Evolutionary conservation across 2,329 filamentous ascomycete species (phyloP).

Genomic region (Aureobasidium melanogenum): DNA sequence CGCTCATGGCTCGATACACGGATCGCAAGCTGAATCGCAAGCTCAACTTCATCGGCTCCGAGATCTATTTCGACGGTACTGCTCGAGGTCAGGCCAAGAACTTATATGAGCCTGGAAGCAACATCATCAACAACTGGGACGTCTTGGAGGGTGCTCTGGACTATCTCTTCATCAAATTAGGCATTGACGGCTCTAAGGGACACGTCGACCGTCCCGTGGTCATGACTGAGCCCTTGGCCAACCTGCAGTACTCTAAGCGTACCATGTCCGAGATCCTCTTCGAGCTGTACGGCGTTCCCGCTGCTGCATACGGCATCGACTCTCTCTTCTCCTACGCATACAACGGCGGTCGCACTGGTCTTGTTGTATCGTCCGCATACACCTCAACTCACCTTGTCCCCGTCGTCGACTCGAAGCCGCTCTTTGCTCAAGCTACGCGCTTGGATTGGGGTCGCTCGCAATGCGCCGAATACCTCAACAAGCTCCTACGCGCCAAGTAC

Average conservation of each 20-base stretch:
- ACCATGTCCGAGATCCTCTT: constrained; percentile 93
- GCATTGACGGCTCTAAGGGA: constrained; percentile 67
- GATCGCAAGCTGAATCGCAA: constrained; percentile 89
- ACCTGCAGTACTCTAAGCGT: constrained; percentile 73
- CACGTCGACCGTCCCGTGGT: constrained; percentile 78
- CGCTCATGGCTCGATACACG: constrained; percentile 89
- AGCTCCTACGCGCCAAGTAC: constrained; percentile 85
- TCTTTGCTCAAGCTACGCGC: constrained; percentile 76
- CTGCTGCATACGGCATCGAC: constrained; percentile 88
- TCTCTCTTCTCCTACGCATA: constrained; percentile 92
- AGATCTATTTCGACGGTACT: constrained; percentile 91
- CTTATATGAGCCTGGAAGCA: constrained; percentile 82
- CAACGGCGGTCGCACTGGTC: constrained; percentile 77
- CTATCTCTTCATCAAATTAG: constrained; percentile 89
- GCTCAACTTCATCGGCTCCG: constrained; percentile 83
- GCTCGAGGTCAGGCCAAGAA: constrained; percentile 83
- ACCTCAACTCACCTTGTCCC: constrained; percentile 94
- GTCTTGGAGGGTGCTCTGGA: constrained; percentile 92
- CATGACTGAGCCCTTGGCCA: constrained; percentile 92
- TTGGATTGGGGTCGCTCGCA: constrained; percentile 94
- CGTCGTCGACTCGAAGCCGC: constrained; percentile 74
- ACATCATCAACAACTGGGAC: constrained; percentile 95
- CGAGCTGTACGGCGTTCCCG: constrained; percentile 87
- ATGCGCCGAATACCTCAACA: constrained; percentile 80
- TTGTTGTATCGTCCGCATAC: constrained; percentile 86